These are phyloP conservation scores for Plectranthus barbatus DNA, from an alignment of 257 asterid species.

Conservation along the genomic window DNA sequence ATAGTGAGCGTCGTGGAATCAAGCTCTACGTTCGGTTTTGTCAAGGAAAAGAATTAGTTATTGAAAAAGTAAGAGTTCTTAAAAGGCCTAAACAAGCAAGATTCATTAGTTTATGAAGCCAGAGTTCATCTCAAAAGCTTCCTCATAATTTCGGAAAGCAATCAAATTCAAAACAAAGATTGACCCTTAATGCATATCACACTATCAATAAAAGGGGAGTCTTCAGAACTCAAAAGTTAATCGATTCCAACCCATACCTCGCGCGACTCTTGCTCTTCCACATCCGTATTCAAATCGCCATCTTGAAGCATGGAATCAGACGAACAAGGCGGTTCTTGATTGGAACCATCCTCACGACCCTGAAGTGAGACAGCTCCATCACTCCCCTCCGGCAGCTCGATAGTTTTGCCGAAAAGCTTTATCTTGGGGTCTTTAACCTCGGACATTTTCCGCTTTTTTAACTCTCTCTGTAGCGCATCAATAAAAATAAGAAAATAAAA, in stretches of 20 bases:
- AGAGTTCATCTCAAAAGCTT: constrained; percentile 5
- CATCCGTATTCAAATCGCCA: constrained; percentile 23
- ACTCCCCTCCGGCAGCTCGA: constrained; percentile 44
- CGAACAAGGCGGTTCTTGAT: constrained; percentile 34
- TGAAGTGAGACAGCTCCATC: constrained; percentile 21
- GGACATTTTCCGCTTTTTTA: constrained; percentile 35
- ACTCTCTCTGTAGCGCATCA: neutral
- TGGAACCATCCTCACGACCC: constrained; percentile 24
- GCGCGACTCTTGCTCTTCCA: constrained; percentile 32
- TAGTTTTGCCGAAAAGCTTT: constrained; percentile 84
- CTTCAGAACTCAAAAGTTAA: neutral
- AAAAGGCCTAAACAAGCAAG: neutral
- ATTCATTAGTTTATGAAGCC: neutral
- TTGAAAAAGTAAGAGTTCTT: no score
- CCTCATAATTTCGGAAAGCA: constrained; percentile 6
- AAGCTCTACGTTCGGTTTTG: neutral
- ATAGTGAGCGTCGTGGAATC: no score
- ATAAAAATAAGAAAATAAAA: neutral
- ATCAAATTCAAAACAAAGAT: constrained; percentile 27
- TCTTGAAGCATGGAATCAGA: constrained; percentile 39
- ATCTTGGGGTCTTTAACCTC: constrained; percentile 74
- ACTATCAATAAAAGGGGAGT: constrained; percentile 9
- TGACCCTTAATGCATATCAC: constrained; percentile 16
- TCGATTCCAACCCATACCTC: constrained; percentile 34
- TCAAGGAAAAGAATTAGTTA: neutral